A percentile compares a stretch with the other conserved stretches of the same genome.
phyloP scores from a whole-genome alignment of 139 green algal genomes.

The Pseudopediastrum boryanum region DNA sequence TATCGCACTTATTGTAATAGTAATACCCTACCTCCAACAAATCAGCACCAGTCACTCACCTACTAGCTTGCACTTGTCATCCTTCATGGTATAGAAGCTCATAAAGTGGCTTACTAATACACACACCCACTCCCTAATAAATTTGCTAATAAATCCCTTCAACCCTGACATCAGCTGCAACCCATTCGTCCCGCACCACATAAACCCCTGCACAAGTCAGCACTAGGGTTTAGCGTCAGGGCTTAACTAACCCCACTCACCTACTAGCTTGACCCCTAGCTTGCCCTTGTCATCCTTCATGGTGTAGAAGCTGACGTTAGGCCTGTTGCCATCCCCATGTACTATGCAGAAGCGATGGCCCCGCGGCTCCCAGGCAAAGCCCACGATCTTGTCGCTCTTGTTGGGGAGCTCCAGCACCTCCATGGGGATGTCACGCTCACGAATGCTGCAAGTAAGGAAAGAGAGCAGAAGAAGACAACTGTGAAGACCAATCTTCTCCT shows the following conservation, averaged over 20 bases:
- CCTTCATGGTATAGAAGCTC: conserved; percentile 94
- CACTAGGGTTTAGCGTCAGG: no score
- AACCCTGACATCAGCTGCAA: no score
- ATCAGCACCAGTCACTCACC: no score
- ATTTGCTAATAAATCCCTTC: no score
- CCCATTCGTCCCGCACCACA: no score
- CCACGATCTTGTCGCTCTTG: conserved; percentile 80
- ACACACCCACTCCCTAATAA: no score
- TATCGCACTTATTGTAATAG: no score
- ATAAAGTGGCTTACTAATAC: no score
- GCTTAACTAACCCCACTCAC: no score
- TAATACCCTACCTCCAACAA: no score
- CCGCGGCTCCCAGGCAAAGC: conserved; percentile 96
- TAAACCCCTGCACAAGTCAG: no score
- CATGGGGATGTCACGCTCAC: conserved; percentile 85
- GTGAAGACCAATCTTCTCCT: no score
- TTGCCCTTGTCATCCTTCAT: conserved; percentile 88
- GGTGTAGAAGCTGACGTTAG: conserved; percentile 90
- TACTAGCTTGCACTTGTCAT: conserved; percentile 68
- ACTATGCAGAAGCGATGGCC: conserved; percentile 91
- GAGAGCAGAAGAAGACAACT: conserved; percentile 57
- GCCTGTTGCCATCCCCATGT: conserved; percentile 82
- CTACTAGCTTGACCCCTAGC: conserved; percentile 20
- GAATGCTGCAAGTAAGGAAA: conserved; percentile 60
- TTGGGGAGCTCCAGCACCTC: conserved; percentile 80